Base-by-base conservation (phyloP, 1,284 basidiomycete genomes). In the Leccinum ponderosum region DNA sequence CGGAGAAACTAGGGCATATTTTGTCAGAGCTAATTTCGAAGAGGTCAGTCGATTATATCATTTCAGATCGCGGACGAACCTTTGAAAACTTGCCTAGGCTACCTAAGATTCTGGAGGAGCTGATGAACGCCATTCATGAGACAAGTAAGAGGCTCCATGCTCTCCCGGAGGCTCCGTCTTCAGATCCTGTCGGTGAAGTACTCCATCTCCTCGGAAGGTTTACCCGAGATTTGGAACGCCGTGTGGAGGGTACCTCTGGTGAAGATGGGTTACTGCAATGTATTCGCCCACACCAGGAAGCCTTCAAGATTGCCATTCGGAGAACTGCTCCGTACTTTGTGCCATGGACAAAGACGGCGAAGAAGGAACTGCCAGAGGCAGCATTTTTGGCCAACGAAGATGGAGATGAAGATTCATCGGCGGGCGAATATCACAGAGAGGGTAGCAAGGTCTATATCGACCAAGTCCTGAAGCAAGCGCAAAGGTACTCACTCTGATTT, bases 1-100 rank as follows among this genome's bases (percentile, higher is more conserved):
- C 85, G 0, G 79, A 81, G 20, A 77, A 82, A 4, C 69, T 90
- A 25, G 85, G 86, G 54, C 63, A 75, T 6, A 81, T 84, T 5
- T 69, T 91, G 1, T 85, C 86, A 0, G 79, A 84, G 56, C 74
- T 87, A 1, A 89, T 90, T 35, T 72, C 81, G 0, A 83, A 81
- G 63, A 74, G 85, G 87, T 86, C 56, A 7, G 87, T 86, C 55
- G 6, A 76, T 66, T 5, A 5, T 22, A 15, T 48, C 22, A 25
- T 22, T 48, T 1, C 15, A 2, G 5, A 25, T 48, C 25, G 22
- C 22, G 14, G 14, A 25, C 22, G 14, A 8, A 51, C 53, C 1
- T 39, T n/a, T 50, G 22, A 52, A 35, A 56, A 9, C 27, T 11
- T 7, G n/a, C 50, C 20, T 56, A 92, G 90, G 52, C 79, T 92